Conservation (phyloP, 352 stramenopile species). For the Globisporangium megalacanthum region DNA sequence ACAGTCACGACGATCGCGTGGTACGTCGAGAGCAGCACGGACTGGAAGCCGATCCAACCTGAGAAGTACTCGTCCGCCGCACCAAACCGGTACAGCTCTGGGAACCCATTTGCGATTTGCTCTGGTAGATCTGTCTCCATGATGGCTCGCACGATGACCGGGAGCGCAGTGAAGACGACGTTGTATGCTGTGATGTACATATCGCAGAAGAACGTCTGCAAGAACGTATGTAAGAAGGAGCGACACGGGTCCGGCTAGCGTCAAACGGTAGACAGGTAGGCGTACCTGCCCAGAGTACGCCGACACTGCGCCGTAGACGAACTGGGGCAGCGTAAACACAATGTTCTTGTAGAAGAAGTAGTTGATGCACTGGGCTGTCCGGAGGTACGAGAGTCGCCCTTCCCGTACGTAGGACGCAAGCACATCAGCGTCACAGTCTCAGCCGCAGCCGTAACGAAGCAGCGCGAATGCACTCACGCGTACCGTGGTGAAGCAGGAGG, state of each 20-base stretch:
- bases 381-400: constrained; percentile 96
- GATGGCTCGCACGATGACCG: constrained; percentile 76
- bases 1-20: constrained; percentile 57
- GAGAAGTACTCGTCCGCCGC: constrained; percentile 62
- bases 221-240: neutral
- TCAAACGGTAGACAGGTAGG: neutral
- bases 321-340: constrained; percentile 86
- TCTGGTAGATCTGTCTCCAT: constrained; percentile 79
- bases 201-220: constrained; percentile 71
- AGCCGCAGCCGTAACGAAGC: neutral
- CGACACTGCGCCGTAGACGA: constrained; percentile 82
- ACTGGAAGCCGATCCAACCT: constrained; percentile 31
- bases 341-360: constrained; percentile 99
- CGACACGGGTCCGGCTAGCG: too few species aligned
- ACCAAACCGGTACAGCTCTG: constrained; percentile 65
- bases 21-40: constrained; percentile 33
- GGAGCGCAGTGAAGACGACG: constrained; percentile 89
- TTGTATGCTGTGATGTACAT: constrained; percentile 93
- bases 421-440: too few species aligned
- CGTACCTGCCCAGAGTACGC: constrained; percentile 82
- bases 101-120: constrained; percentile 55
- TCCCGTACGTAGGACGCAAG: neutral
- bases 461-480: neutral
- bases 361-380: constrained; percentile 93
- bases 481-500: constrained; percentile 71